These are phyloP conservation scores for Lenzites betulinus DNA, from an alignment of 768 basidiomycete species.

Conservation along the genomic window DNA sequence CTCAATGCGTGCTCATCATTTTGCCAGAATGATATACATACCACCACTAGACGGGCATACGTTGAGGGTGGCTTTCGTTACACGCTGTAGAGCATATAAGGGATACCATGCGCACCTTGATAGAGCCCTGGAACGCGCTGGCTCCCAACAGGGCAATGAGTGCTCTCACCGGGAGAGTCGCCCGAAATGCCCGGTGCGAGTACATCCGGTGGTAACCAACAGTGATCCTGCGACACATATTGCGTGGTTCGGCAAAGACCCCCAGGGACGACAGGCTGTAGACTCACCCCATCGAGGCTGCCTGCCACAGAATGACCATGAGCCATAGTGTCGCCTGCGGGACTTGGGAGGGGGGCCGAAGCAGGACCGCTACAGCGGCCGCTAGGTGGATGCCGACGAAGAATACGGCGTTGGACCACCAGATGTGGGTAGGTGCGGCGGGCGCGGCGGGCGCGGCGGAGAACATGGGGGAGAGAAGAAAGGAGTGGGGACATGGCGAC, in stretches of 20 bases:
- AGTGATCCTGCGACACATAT: conserved; percentile 51
- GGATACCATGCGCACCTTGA: conserved; percentile 50
- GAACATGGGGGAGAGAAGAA: conserved; percentile 1
- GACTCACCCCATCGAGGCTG: conserved; percentile 68
- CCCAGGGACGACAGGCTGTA: not conserved
- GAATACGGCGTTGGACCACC: conserved; percentile 66
- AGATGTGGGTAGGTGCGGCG: conserved; percentile 35
- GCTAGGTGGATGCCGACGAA: conserved; percentile 60
- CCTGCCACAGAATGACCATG: conserved; percentile 64
- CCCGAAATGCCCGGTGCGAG: conserved; percentile 72
- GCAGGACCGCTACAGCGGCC: conserved; percentile 52
- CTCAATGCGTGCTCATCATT: not conserved
- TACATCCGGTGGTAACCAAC: conserved; percentile 81
- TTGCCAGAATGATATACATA: not conserved
- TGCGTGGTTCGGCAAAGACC: not conserved
- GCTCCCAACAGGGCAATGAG: conserved; percentile 67
- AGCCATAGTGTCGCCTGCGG: conserved; percentile 50
- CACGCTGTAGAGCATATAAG: not conserved
- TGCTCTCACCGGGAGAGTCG: conserved; percentile 53
- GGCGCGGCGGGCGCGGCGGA: not conserved
- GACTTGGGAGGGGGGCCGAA: conserved; percentile 48
- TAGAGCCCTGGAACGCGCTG: conserved; percentile 77
- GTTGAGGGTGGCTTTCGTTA: not conserved
- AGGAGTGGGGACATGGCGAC: too few relatives aligned
- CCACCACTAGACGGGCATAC: conserved; percentile 18